Evolutionary conservation across 2,329 filamentous ascomycete genomes (phyloP).

Genomic region (Tolypocladium ophioglossoides): DNA sequence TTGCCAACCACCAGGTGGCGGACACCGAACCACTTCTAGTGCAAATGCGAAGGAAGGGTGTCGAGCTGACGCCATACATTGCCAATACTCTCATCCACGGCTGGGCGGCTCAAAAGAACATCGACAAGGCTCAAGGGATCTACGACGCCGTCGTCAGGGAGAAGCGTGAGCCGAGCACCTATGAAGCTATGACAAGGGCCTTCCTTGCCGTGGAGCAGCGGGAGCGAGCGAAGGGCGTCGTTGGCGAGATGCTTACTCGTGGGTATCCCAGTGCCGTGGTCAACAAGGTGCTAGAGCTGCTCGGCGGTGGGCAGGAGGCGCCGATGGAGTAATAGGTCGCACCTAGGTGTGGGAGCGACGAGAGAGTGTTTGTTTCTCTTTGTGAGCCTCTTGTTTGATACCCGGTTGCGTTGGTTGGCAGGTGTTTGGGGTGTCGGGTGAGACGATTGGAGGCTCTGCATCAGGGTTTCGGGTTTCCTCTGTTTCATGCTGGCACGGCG

Average conservation of each 20-base stretch:
- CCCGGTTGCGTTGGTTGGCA: slow-evolving; percentile 9
- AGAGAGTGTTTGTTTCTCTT: slow-evolving; percentile 5
- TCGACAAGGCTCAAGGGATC: slow-evolving; percentile 65
- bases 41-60: slow-evolving; percentile 61
- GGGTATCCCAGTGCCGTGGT: slow-evolving; percentile 89
- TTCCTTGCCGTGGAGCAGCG: slow-evolving; percentile 79
- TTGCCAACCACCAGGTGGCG: slow-evolving; percentile 79
- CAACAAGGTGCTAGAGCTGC: slow-evolving; percentile 85
- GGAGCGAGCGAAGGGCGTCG: slow-evolving; percentile 63
- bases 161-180: slow-evolving; percentile 91
- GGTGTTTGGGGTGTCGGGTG: slow-evolving; percentile 10
- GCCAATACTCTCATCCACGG: slow-evolving; percentile 97
- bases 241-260: slow-evolving; percentile 80
- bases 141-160: slow-evolving; percentile 69
- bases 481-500: slow-evolving; percentile 13
- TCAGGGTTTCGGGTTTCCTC: neutral
- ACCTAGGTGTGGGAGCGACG: slow-evolving; percentile 9
- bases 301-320: slow-evolving; percentile 47
- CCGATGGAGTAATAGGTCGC: slow-evolving; percentile 11
- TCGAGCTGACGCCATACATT: slow-evolving; percentile 93
- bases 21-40: slow-evolving; percentile 64
- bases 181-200: slow-evolving; percentile 95
- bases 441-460: slow-evolving; percentile 8
- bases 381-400: slow-evolving; percentile 12
- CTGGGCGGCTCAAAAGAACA: slow-evolving; percentile 78